These are phyloP conservation scores for Eimeria falciformis DNA, from an alignment of 169 alveolate genomes.

Conservation along the genomic window DNA sequence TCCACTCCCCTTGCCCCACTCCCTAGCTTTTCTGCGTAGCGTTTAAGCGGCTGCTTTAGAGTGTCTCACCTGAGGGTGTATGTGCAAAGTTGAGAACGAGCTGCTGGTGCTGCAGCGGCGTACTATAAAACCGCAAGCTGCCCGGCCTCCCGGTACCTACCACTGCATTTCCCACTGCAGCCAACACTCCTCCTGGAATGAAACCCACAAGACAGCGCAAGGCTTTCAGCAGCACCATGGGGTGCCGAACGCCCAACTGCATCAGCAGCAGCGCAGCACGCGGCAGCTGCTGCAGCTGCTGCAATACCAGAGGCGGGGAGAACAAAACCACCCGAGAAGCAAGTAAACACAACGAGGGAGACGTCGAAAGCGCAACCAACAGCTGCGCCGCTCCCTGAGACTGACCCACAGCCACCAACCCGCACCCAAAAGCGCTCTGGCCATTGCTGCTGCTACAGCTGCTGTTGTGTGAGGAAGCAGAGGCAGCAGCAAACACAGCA, in stretches of 20 bases:
- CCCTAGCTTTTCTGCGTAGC: not conserved
- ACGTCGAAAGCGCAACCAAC: constrained; percentile 33
- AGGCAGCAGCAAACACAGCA: constrained; percentile 9
- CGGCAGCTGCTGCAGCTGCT: constrained; percentile 70
- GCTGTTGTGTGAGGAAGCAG: not conserved
- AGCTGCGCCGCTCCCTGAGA: constrained; percentile 78
- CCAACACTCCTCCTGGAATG: constrained; percentile 52
- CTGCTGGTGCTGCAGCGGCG: constrained; percentile 65
- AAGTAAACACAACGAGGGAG: constrained; percentile 37
- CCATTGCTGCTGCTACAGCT: constrained; percentile 33
- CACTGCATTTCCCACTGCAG: constrained; percentile 63
- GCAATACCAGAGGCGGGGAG: constrained; percentile 73
- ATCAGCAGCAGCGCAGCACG: constrained; percentile 59
- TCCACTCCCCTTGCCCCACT: not conserved
- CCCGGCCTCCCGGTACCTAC: constrained; percentile 38
- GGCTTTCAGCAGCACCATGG: constrained; percentile 48
- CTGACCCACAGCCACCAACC: constrained; percentile 71
- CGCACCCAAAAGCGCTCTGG: constrained; percentile 44
- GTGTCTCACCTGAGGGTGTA: constrained; percentile 67
- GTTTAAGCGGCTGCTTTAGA: not conserved
- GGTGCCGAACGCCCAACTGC: constrained; percentile 49
- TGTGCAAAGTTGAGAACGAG: constrained; percentile 64
- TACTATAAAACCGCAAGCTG: constrained; percentile 73
- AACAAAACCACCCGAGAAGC: constrained; percentile 46
- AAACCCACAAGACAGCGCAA: constrained; percentile 21